These are phyloP conservation scores for Candida xyloterini DNA, from an alignment of 805 yeast species.

Conservation along the genomic window DNA sequence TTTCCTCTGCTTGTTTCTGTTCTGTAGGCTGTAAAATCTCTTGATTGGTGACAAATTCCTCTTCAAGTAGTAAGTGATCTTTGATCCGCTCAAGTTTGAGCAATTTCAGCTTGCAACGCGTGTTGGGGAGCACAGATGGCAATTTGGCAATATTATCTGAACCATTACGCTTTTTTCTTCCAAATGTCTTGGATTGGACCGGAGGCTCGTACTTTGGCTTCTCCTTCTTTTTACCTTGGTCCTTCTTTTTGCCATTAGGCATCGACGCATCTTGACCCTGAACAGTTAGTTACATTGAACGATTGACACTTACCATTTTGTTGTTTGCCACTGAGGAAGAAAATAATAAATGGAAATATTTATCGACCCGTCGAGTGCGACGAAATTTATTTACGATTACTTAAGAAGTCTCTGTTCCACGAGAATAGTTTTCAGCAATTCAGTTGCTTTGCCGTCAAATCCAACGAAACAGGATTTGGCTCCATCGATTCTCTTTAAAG, in stretches of 20 bases:
- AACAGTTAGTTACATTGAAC: constrained; percentile 10
- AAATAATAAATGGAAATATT: constrained; percentile 1
- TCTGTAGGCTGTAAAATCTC: constrained; percentile 95
- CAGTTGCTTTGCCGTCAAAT: constrained; percentile 17
- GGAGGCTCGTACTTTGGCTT: constrained; percentile 99
- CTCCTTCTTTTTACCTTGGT: constrained; percentile 54
- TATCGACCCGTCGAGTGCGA: constrained; percentile 1
- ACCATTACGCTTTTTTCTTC: constrained; percentile 90
- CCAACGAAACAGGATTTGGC: constrained; percentile 19
- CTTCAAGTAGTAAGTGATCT: constrained; percentile 91
- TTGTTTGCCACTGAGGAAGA: constrained; percentile 11
- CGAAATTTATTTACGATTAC: neutral
- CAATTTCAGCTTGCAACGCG: constrained; percentile 88
- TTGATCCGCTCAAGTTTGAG: constrained; percentile 93
- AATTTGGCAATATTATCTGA: constrained; percentile 71
- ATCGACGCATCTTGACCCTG: constrained; percentile 36
- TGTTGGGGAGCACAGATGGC: constrained; percentile 86
- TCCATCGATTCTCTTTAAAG: constrained; percentile 21
- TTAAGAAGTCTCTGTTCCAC: constrained; percentile 13
- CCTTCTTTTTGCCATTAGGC: constrained; percentile 35
- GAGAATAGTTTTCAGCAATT: constrained; percentile 15
- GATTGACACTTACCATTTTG: constrained; percentile 17
- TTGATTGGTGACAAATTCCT: constrained; percentile 92
- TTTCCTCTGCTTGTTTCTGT: constrained; percentile 93
- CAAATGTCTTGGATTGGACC: constrained; percentile 81